Evolutionary conservation across 2,329 filamentous ascomycete genomes (phyloP).

Genomic region (Xylaria arbuscula): DNA sequence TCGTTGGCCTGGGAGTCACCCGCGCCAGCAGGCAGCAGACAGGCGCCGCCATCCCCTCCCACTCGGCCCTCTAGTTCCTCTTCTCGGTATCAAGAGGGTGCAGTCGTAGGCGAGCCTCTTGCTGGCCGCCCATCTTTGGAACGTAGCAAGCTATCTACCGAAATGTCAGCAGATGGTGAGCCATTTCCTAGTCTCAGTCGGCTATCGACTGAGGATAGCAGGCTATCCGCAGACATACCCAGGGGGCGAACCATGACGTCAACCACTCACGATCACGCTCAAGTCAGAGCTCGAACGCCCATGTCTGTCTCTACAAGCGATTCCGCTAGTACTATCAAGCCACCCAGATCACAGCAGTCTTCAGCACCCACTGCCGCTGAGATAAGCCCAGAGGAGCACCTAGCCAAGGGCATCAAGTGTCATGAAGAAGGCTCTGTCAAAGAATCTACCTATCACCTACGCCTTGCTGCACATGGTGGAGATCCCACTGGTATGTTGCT

Average conservation of each 20-base stretch:
- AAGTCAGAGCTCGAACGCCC: constrained; percentile 57
- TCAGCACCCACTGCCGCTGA: constrained; percentile 70
- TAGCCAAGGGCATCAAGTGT: constrained; percentile 87
- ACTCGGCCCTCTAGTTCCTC: constrained; percentile 69
- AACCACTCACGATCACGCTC: constrained; percentile 52
- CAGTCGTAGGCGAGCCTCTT: constrained; percentile 54
- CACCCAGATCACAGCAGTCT: constrained; percentile 57
- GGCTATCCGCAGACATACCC: constrained; percentile 61
- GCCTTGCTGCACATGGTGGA: constrained; percentile 85
- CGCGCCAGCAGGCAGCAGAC: constrained; percentile 53
- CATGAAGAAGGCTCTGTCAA: constrained; percentile 89
- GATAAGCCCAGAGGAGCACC: constrained; percentile 86
- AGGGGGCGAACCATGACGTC: constrained; percentile 59
- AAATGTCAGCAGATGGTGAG: constrained; percentile 56
- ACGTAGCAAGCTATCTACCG: constrained; percentile 62
- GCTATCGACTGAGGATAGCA: constrained; percentile 58
- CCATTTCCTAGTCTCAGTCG: constrained; percentile 59
- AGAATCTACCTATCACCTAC: constrained; percentile 95
- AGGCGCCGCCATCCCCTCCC: constrained; percentile 70
- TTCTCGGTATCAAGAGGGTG: constrained; percentile 50
- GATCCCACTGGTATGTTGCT: constrained; percentile 95
- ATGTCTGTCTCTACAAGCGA: constrained; percentile 64
- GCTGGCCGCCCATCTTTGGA: constrained; percentile 62
- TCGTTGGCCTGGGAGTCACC: constrained; percentile 74
- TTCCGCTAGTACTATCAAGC: constrained; percentile 65